Evolutionary conservation across 2,329 filamentous ascomycete species (phyloP), one percentile per base, ranked within the genome.

Genomic region (Cytospora mali): DNA sequence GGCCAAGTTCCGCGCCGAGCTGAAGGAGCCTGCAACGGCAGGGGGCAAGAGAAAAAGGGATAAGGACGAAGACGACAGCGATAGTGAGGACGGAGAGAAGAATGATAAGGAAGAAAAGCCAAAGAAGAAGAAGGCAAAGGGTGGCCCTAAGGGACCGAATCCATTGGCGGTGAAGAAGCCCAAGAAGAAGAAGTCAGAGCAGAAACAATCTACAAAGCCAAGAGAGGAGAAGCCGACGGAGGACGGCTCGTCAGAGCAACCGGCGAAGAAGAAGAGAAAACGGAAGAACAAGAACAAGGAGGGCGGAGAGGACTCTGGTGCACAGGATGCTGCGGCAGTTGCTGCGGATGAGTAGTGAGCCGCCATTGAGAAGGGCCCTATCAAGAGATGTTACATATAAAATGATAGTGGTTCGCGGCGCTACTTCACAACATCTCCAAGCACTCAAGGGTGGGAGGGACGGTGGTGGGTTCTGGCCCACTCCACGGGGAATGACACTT

Each of bases 1-100:
- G 69, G 82, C 81, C 62, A 96, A 96, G 76, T 91, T 93, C 71
- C 84, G 87, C 67, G 81, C 84, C 21, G 91, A 90, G 53, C 76
- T 93, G 67, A 88, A 74, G 71, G 69, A 72, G 71, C 75, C 72
- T 70, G 61, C 57, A 18, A 16, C 42, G 14, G n/a, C 71, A 68
- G 71, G 73, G 65, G 68, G 73, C 62, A 86, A 80, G 78, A 81
- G 77, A 72, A 88, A 81, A 75, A 76, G 83, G 62, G 76, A 74
- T 4, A 73, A 71, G 2, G 69, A 66, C 2, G 76, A 75, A 2
- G 75, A 76, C 5, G 76, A 76, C 2, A 74, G 75, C 4, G 75
- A 75, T 2, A 75, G 73, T 18, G 72, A 72, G 5, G 72, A 71
- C 3, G 69, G 66, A 63, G 68, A 64, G 3, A 67, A 65, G 64